Base-by-base conservation (phyloP, 2,329 filamentous ascomycete species). In the Fusarium gaditjirri region DNA sequence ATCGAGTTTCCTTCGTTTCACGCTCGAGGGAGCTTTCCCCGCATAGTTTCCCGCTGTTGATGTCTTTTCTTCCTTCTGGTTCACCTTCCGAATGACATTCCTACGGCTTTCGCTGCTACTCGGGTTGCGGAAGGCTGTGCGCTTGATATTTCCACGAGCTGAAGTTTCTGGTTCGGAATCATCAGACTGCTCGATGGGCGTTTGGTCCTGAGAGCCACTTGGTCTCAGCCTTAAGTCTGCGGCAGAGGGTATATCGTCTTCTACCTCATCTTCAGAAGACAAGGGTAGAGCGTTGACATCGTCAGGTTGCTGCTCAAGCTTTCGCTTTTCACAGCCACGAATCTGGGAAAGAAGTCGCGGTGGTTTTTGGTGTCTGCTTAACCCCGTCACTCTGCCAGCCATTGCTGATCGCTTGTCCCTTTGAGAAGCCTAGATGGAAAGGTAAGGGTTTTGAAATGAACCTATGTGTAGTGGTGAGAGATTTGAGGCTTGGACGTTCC, bases 61-160 rank as follows among this genome's bases (percentile, higher is more conserved):
- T 42, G 21, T 35, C 21, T 60, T 61, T 43, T 23, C 17, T 44
- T 25, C 35, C 33, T 59, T 43, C 29, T 62, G 50, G 33, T 58
- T 61, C 29, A 59, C 46, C 19, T 52, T 65, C 42, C 56, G 69
- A 17, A 29, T 41, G 36, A 39, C 33, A 23, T 42, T 64, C 42
- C 56, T 70, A 16, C 46, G 61, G 35, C 42, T 25, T 21, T 53
- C 69, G 9, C 39, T 52, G 39, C 57, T 21, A 29, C 44, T 38
- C n/a, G 61, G 31, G 25, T 49, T 36, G 5, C 46, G 29, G 46
- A 84, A 85, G 17, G 36, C 63, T n/a, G 80, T 83, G 13, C 68
- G 71, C 41, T 70, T 77, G 31, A 85, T 84, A 56, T 78, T 68
- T 21, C 74, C 80, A 8, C 73, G 69, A n/a, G 65, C 62, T 36